phyloP scores from a whole-genome alignment of 208 protist species.

The Leishmania martiniquensis region DNA sequence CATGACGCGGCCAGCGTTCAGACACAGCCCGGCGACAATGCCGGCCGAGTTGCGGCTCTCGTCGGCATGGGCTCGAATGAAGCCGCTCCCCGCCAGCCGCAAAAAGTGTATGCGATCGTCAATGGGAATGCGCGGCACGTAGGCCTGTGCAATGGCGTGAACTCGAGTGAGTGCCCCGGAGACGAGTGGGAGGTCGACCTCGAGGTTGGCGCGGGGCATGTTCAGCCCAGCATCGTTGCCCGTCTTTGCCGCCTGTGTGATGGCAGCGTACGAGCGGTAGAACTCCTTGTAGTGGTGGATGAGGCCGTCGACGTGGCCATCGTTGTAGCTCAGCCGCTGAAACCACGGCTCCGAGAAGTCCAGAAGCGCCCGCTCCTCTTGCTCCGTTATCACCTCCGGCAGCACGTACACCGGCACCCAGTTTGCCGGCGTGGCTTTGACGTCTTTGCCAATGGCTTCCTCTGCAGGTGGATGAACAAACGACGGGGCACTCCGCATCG shows the following conservation, averaged over 20 bases:
- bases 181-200: constrained; percentile 35
- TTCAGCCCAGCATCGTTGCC: constrained; percentile 17
- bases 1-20: constrained; percentile 80
- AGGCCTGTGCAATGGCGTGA: constrained; percentile 43
- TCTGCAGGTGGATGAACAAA: constrained; percentile 64
- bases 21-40: constrained; percentile 74
- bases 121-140: constrained; percentile 73
- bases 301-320: constrained; percentile 76
- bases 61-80: constrained; percentile 82
- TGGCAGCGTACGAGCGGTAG: constrained; percentile 72
- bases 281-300: constrained; percentile 92
- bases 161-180: constrained; percentile 43
- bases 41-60: constrained; percentile 85
- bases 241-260: constrained; percentile 35
- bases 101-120: constrained; percentile 88
- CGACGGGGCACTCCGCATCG: constrained; percentile 68
- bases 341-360: constrained; percentile 71
- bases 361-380: constrained; percentile 71
- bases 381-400: constrained; percentile 68
- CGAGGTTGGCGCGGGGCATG: constrained; percentile 30
- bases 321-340: constrained; percentile 67
- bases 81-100: constrained; percentile 72
- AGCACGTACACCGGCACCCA: constrained; percentile 80
- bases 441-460: constrained; percentile 71
- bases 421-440: constrained; percentile 63